These are phyloP conservation scores for Yamadazyma taylorii DNA, from an alignment of 1,139 yeast species.

Conservation along the genomic window DNA sequence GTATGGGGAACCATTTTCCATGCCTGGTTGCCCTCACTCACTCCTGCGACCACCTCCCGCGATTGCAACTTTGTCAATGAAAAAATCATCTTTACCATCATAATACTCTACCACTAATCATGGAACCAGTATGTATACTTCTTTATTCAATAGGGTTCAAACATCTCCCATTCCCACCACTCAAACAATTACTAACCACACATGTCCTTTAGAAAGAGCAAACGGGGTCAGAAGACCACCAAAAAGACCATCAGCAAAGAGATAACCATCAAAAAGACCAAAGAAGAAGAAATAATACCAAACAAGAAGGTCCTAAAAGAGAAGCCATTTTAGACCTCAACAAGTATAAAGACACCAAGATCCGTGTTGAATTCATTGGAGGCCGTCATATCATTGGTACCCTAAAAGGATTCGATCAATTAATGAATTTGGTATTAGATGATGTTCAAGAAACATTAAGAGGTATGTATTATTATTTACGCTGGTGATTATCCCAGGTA, in stretches of 20 bases:
- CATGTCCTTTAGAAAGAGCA: not conserved
- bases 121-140: slow-evolving; percentile 3
- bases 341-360: slow-evolving; percentile 70
- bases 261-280: slow-evolving; percentile 11
- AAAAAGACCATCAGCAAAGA: slow-evolving; percentile 7
- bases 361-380: slow-evolving; percentile 83
- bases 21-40: too few relatives aligned
- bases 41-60: too few relatives aligned
- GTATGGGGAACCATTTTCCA: too few relatives aligned
- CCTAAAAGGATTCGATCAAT: slow-evolving; percentile 86
- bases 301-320: slow-evolving; percentile 76
- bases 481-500: too few relatives aligned
- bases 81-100: not conserved
- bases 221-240: not conserved
- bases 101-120: not conserved
- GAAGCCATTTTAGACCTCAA: slow-evolving; percentile 86
- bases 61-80: slow-evolving; percentile 1
- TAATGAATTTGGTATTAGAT: slow-evolving; percentile 90
- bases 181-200: slow-evolving; percentile 1
- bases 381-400: slow-evolving; percentile 79
- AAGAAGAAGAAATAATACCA: slow-evolving; percentile 34
- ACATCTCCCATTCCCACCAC: too few relatives aligned
- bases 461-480: too few relatives aligned
- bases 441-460: slow-evolving; percentile 71
- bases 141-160: not conserved